Base-by-base conservation (phyloP, 2,329 filamentous ascomycete genomes). In the Epichloe bromicola region DNA sequence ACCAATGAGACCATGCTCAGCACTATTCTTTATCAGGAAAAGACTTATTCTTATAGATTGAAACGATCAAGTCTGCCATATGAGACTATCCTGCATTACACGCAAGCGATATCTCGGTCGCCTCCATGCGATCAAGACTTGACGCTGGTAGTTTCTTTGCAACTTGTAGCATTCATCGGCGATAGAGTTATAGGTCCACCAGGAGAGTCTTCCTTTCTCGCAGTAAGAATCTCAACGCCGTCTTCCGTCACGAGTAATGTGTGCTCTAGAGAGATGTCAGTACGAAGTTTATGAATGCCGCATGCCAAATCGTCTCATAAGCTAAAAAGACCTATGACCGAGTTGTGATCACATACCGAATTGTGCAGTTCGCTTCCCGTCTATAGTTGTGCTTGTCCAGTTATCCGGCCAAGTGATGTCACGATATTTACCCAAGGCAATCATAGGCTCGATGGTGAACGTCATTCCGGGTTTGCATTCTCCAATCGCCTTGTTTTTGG, bases 401-500 rank as follows among this genome's bases (percentile, higher is more conserved):
- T 97, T 88, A 66, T 98, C 93, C 0, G 93, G 93, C 93, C 93
- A 98, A 0, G 89, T 97, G 66, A 93, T 85, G 64, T 98, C 93
- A 56, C 82, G 82, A 68, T 95, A 87, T 54, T 87, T 90, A 53
- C 93, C 93, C 51, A 96, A 68, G 40, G 88, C 89, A 65, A 98
- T 90, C 93, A 98, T 98, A 15, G 93, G 93, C 71, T 98, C 93
- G 55, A 98, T 98, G 0, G 93, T 98, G 63, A 98, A 98, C 57
- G 89, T 95, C 89, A 97, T 96, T 50, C 93, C 93, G 0, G 88
- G 84, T 72, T 96, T 96, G 54, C 90, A 93, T 60, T 86, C 82
- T 46, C 93, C 93, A 1, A 96, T 86, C 0, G 91, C 88, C 79
- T 97, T 98, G 72, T 97, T 98, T 76, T 95, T 97, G 52, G 85